Conservation (phyloP, 192 early-diverging fungal genomes). For the Entophlyctis luteolus region DNA sequence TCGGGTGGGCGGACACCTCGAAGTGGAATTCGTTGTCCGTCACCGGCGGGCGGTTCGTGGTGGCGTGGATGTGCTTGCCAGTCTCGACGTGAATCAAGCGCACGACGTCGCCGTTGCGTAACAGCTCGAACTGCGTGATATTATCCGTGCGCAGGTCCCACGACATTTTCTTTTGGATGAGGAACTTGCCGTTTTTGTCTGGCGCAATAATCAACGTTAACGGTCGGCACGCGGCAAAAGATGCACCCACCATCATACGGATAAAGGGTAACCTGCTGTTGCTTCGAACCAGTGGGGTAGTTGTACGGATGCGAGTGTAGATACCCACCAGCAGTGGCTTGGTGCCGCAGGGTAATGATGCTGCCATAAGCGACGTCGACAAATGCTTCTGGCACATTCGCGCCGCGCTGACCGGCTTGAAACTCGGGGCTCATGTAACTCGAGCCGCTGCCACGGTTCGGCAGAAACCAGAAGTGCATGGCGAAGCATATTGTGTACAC, state of each 20-base stretch:
- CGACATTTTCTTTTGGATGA: constrained; percentile 35
- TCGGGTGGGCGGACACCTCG: constrained; percentile 51
- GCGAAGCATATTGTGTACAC: constrained; percentile 44
- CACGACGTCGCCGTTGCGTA: constrained; percentile 71
- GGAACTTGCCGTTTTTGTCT: constrained; percentile 76
- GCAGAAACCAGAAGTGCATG: constrained; percentile 43
- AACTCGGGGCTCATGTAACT: constrained; percentile 57
- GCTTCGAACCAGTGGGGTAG: constrained; percentile 76
- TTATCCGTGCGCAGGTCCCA: constrained; percentile 33
- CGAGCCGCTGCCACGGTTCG: constrained; percentile 30
- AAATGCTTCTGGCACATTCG: constrained; percentile 29
- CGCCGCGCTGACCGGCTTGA: constrained; percentile 43
- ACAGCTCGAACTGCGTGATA: constrained; percentile 17
- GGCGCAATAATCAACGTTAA: too few species aligned
- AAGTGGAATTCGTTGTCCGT: constrained; percentile 41
- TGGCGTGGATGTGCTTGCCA: constrained; percentile 37
- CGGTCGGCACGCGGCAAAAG: not conserved
- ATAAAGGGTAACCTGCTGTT: constrained; percentile 57
- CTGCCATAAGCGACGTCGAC: constrained; percentile 61
- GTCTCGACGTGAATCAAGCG: constrained; percentile 57
- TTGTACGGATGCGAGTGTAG: constrained; percentile 64
- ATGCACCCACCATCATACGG: constrained; percentile 36
- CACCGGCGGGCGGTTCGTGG: constrained; percentile 39
- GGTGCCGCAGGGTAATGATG: constrained; percentile 58
- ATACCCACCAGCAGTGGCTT: constrained; percentile 69